Conservation (phyloP, 306 rosid genomes). For the Alnus rubra region DNA sequence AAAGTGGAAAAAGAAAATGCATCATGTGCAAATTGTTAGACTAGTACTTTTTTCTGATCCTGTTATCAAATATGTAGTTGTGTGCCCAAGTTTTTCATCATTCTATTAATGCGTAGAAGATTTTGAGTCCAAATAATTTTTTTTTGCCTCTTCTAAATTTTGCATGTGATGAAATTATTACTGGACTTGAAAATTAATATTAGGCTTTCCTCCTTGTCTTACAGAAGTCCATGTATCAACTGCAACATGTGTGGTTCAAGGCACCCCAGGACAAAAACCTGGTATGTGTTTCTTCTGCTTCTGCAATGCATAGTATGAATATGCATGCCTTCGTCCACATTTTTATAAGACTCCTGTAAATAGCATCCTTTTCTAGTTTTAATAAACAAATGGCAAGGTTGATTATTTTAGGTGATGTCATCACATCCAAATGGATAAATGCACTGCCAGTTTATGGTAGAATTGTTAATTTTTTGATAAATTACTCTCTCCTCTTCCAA, state of each 20-base stretch:
- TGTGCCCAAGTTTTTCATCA: neutral
- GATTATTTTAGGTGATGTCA: constrained; percentile 3
- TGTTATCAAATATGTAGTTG: neutral
- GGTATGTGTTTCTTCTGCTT: constrained; percentile 10
- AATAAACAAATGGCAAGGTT: neutral
- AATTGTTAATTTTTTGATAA: neutral
- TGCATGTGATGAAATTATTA: neutral
- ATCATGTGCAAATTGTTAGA: neutral
- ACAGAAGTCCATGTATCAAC: constrained; percentile 19
- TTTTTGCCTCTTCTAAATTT: neutral
- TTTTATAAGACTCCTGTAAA: constrained; percentile 7
- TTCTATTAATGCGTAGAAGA: neutral
- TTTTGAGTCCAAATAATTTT: neutral
- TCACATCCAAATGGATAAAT: neutral
- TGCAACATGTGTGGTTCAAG: constrained; percentile 9
- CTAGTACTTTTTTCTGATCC: neutral
- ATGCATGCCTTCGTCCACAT: neutral
- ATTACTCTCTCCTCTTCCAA: too few species aligned
- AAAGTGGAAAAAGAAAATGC: neutral
- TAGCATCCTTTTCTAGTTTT: neutral
- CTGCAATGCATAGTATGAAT: neutral
- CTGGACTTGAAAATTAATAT: neutral
- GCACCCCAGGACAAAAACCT: constrained; percentile 11
- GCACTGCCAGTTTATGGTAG: neutral
- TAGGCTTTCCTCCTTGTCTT: neutral